Percentiles rank a stretch among this genome's conserved stretches.
These are phyloP conservation scores for Amoebophrya sp. DNA, from an alignment of 169 alveolate genomes.

Conservation along the genomic window DNA sequence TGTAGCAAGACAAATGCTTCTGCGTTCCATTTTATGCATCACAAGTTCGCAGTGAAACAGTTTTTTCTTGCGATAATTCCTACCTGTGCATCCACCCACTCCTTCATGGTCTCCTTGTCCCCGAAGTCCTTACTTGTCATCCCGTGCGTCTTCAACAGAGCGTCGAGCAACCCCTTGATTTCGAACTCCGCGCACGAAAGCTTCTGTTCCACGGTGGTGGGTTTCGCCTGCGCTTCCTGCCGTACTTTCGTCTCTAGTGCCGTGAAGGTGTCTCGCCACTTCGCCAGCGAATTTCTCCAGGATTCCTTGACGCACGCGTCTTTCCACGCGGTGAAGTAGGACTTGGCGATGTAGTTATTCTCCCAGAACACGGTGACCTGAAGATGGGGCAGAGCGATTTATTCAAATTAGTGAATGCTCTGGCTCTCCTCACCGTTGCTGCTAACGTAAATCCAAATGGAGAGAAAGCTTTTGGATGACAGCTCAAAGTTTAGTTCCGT, in stretches of 20 bases:
- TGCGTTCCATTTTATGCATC: too few relatives aligned
- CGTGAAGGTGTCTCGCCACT: not conserved
- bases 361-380: not conserved
- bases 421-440: too few relatives aligned
- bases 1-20: too few relatives aligned
- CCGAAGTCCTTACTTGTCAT: not conserved
- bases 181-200: not conserved
- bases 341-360: not conserved
- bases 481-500: too few relatives aligned
- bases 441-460: too few relatives aligned
- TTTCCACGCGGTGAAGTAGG: not conserved
- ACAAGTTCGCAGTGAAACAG: too few relatives aligned
- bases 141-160: not conserved
- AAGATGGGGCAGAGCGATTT: too few relatives aligned
- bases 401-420: too few relatives aligned
- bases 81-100: not conserved
- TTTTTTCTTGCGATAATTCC: too few relatives aligned
- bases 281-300: not conserved
- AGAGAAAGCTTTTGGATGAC: too few relatives aligned
- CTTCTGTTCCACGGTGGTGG: not conserved
- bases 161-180: not conserved
- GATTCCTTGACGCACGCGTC: not conserved
- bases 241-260: not conserved
- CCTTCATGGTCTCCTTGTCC: not conserved
- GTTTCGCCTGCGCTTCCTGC: not conserved